A percentile compares a stretch with the other conserved stretches of the same genome.
These are phyloP conservation scores for Aspergillus neoniger DNA, from an alignment of 2,329 filamentous ascomycete genomes.

Conservation along the genomic window DNA sequence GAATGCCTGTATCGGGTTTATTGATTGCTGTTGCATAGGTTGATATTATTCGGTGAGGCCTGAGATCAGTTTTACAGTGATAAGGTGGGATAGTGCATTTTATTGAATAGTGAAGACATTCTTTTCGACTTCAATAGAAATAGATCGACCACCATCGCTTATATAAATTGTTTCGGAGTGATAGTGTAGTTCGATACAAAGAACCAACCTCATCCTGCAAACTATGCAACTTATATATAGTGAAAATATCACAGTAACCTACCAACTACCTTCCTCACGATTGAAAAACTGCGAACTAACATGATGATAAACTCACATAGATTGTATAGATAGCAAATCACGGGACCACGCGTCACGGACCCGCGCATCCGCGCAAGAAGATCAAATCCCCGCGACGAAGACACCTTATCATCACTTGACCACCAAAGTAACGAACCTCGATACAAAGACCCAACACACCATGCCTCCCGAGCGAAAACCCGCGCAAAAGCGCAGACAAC, in stretches of 20 bases:
- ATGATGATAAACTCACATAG: not conserved
- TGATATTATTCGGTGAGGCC: not conserved
- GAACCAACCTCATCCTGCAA: too few species aligned
- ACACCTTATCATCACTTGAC: not conserved
- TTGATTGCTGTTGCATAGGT: not conserved
- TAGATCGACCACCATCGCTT: too few species aligned
- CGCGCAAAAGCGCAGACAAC: conserved; percentile 39
- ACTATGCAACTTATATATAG: too few species aligned
- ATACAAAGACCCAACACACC: not conserved
- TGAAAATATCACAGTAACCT: too few species aligned
- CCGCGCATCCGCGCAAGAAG: conserved; percentile 10
- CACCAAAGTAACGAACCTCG: not conserved
- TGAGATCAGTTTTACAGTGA: too few species aligned
- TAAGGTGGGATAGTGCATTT: too few species aligned
- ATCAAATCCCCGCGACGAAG: not conserved
- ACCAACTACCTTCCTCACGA: too few species aligned
- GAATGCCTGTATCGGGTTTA: not conserved
- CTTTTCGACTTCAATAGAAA: too few species aligned
- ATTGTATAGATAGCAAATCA: conserved; percentile 8
- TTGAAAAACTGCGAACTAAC: too few species aligned
- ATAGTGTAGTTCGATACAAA: too few species aligned
- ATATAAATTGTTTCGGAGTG: too few species aligned
- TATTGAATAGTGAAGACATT: too few species aligned
- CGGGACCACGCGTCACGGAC: conserved; percentile 23
- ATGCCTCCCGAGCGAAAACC: conserved; percentile 35